phyloP scores from a whole-genome alignment of 768 basidiomycete genomes.

The Mycena crocata region DNA sequence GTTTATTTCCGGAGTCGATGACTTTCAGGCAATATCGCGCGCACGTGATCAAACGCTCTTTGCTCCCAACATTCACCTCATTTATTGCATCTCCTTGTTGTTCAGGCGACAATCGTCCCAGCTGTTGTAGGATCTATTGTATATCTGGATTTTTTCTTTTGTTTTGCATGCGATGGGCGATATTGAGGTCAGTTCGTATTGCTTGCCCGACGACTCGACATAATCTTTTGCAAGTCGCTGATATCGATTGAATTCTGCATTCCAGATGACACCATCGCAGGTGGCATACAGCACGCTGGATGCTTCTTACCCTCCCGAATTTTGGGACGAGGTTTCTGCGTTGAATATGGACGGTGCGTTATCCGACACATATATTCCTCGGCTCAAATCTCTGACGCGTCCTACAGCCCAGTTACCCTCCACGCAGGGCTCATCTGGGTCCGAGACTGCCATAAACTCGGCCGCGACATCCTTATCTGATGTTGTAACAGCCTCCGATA shows the following conservation, averaged over 20 bases:
- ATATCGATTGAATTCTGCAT: background rate
- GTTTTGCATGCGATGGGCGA: conserved; percentile 10
- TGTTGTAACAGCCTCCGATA: background rate
- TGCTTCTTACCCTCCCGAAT: background rate
- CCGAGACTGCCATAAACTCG: background rate
- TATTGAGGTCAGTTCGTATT: conserved; percentile 14
- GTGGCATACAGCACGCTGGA: conserved; percentile 1
- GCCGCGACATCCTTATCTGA: background rate
- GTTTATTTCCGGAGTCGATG: no score
- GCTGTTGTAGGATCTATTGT: background rate
- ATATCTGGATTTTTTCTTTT: background rate
- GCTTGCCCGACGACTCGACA: background rate
- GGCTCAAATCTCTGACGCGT: conserved; percentile 14
- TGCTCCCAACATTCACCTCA: background rate
- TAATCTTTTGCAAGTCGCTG: background rate
- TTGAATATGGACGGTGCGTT: conserved; percentile 3
- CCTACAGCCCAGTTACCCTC: background rate
- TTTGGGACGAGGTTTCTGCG: conserved; percentile 8
- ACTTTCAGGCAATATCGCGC: conserved; percentile 12
- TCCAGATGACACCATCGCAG: conserved; percentile 14
- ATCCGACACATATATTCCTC: background rate
- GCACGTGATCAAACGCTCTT: background rate
- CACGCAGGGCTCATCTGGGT: conserved; percentile 8
- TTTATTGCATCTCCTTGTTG: background rate
- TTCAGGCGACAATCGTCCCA: background rate